Conservation (phyloP, 139 green algal genomes). For the Chlorella sp. region DNA sequence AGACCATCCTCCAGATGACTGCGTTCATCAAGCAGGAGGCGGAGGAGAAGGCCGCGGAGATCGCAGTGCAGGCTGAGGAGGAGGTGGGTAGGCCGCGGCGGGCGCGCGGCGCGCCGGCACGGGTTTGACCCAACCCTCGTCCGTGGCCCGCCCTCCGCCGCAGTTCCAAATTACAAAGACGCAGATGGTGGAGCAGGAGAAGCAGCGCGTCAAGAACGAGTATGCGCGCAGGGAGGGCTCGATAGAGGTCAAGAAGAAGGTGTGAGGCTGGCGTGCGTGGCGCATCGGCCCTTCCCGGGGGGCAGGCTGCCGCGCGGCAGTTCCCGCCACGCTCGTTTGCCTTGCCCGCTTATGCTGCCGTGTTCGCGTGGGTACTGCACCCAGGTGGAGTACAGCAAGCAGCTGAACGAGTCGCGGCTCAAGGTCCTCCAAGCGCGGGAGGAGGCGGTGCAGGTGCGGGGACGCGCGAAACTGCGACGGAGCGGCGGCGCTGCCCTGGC, state of each 20-base stretch:
- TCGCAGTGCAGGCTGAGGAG: slow-evolving; percentile 94
- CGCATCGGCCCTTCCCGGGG: not conserved
- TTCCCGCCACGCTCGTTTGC: not conserved
- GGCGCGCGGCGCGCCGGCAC: no score
- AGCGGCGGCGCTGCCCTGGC: no score
- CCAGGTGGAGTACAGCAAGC: slow-evolving; percentile 95
- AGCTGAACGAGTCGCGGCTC: slow-evolving; percentile 92
- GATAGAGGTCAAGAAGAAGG: slow-evolving; percentile 98
- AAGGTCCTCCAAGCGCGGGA: slow-evolving; percentile 93
- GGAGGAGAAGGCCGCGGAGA: slow-evolving; percentile 98
- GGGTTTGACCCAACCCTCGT: not conserved
- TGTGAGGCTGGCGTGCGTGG: slow-evolving; percentile 54
- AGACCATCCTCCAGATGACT: slow-evolving; percentile 92
- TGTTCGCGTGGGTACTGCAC: no score
- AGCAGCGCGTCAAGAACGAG: slow-evolving; percentile 92
- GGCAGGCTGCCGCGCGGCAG: no score
- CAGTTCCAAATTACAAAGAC: slow-evolving; percentile 99
- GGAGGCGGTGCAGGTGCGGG: slow-evolving; percentile 66
- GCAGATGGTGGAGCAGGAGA: slow-evolving; percentile 96
- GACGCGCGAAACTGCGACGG: no score
- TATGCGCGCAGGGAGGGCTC: slow-evolving; percentile 94
- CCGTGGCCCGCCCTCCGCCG: slow-evolving; percentile 36
- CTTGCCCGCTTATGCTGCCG: not conserved
- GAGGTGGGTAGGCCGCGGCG: no score
- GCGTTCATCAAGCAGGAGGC: slow-evolving; percentile 98